Percentiles rank a stretch among this genome's conserved stretches.
Conservation (phyloP, 768 basidiomycete species). For the Psilocybe cyanescens region DNA sequence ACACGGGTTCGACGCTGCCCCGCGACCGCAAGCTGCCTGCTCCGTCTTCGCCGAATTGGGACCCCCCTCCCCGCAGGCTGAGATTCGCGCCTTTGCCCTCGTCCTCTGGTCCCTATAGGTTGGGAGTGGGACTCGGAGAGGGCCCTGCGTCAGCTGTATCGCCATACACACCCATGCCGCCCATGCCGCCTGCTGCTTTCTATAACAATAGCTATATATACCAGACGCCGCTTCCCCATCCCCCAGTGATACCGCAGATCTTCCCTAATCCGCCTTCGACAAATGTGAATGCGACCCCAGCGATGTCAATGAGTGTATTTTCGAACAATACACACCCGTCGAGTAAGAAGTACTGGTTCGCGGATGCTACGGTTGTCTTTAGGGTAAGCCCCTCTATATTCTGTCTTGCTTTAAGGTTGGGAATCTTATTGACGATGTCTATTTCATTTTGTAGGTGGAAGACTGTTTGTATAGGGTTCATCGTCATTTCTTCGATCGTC, state of each 20-base stretch:
- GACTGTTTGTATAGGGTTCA: constrained; percentile 27
- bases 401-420: neutral
- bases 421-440: neutral
- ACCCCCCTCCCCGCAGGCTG: constrained; percentile 11
- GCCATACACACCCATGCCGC: neutral
- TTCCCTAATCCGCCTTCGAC: neutral
- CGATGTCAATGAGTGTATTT: neutral
- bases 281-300: neutral
- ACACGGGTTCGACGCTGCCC: constrained; percentile 7
- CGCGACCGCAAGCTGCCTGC: constrained; percentile 7
- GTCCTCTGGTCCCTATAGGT: constrained; percentile 1
- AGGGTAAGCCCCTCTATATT: constrained; percentile 14
- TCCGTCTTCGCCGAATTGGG: constrained; percentile 1
- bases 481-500: constrained; percentile 30
- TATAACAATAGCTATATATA: constrained; percentile 5
- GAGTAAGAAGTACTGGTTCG: constrained; percentile 19
- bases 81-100: constrained; percentile 21
- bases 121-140: neutral
- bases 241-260: constrained; percentile 4
- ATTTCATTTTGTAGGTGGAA: constrained; percentile 21
- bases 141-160: constrained; percentile 2
- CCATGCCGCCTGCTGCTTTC: neutral
- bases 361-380: constrained; percentile 23
- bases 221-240: constrained; percentile 9
- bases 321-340: constrained; percentile 4